Base-by-base conservation (phyloP, 1,284 basidiomycete species). In the Apiotrichum brassicae region DNA sequence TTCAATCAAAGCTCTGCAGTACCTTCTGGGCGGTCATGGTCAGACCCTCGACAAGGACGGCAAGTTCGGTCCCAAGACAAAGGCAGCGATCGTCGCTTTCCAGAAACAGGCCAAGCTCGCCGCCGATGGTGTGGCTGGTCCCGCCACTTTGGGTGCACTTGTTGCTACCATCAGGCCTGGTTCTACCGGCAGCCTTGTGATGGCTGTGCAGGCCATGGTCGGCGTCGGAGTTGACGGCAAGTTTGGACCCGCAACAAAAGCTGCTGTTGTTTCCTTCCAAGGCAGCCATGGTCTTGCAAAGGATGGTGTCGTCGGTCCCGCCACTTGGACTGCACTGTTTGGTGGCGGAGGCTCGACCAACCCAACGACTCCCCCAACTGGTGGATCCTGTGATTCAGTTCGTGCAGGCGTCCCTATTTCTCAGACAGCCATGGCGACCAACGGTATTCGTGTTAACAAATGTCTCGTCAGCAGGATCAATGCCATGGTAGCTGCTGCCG, bases 81-180 rank as follows among this genome's bases (percentile, higher is more conserved):
- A 23, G 6, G 42, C 14, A 6, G 46, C 46, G 3, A 38, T 53
- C 2, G 16, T 12, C 6, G 32, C 42, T 5, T 39, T 53, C 41
- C 51, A 53, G 38, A 14, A 20, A 6, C 20, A 3, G 7, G n/a
- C n/a, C 4, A 42, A 36, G 8, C 33, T 53, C 0, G 14, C n/a
- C 0, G 32, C 42, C 19, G 51, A 53, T 26, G 33, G 42, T 11
- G 16, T 39, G 0, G 19, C 46, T 0, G 51, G 51, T 3, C 51
- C 51, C 7, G 51, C 41, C 4, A 53, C 51, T 3, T 38, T 53
- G 14, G 51, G 51, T 25, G 46, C 46, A 3, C 46, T 53, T 19
- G 46, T 39, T 22, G 9, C 14, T 3, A 11, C 12, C 11, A 14
- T 53, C n/a, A 7, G 16, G 11, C 24, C 22, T 14, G 51, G 51